phyloP scores from a whole-genome alignment of 2,329 filamentous ascomycete species.

The Diaporthe velutina region DNA sequence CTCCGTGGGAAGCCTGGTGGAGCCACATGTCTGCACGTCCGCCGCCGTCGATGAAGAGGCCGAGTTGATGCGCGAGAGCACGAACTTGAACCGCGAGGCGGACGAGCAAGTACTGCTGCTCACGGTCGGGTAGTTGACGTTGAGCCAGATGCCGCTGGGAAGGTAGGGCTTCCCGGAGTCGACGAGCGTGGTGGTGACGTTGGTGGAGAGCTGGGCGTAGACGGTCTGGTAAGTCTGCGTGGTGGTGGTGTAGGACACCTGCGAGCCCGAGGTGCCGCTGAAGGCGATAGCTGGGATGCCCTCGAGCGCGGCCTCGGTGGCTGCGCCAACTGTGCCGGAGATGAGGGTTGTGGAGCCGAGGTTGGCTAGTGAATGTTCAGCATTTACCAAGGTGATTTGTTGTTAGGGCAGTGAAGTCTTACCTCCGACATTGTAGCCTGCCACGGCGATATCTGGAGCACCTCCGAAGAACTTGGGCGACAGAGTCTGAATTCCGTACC shows the following conservation, averaged over 20 bases:
- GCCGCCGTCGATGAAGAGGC: constrained; percentile 43
- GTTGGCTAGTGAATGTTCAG: constrained; percentile 54
- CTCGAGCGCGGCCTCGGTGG: constrained; percentile 67
- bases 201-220: constrained; percentile 73
- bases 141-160: constrained; percentile 71
- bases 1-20: constrained; percentile 70
- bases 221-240: constrained; percentile 60
- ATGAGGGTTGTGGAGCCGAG: constrained; percentile 66
- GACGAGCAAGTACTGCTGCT: constrained; percentile 60
- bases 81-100: constrained; percentile 70
- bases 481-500: constrained; percentile 71
- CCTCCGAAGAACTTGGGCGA: constrained; percentile 66
- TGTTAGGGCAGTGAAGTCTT: not conserved
- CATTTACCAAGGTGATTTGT: not conserved
- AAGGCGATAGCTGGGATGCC: constrained; percentile 77
- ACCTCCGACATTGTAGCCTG: constrained; percentile 70
- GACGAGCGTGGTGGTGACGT: constrained; percentile 68
- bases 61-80: constrained; percentile 73
- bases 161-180: constrained; percentile 72
- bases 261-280: constrained; percentile 57
- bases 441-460: constrained; percentile 71
- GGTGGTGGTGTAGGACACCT: constrained; percentile 51
- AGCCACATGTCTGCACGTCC: constrained; percentile 71
- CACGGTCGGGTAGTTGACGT: constrained; percentile 76
- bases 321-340: constrained; percentile 77